Percentiles rank a stretch among this genome's conserved stretches.
Evolutionary conservation across 2,329 filamentous ascomycete species (phyloP).

Genomic region (Ascosphaera acerosa): DNA sequence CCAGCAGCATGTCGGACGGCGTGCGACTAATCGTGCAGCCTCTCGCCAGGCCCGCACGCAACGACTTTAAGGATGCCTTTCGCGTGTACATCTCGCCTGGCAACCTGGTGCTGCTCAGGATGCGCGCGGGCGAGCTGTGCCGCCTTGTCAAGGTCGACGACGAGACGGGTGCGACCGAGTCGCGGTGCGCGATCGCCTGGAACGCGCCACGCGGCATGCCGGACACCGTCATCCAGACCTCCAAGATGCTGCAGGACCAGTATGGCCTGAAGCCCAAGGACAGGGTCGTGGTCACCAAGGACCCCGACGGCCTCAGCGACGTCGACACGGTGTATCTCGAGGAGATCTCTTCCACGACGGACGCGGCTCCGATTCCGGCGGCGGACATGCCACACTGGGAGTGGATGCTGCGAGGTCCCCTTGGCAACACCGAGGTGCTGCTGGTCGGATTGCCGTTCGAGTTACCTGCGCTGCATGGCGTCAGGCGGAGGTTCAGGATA

Average conservation of each 20-base stretch:
- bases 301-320: conserved; percentile 25
- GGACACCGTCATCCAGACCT: conserved; percentile 43
- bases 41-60: conserved; percentile 22
- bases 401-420: conserved; percentile 21
- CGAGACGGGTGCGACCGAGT: conserved; percentile 9
- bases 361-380: conserved; percentile 4
- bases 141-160: conserved; percentile 10
- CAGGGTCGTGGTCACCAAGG: conserved; percentile 33
- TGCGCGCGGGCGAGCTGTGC: conserved; percentile 34
- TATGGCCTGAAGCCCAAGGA: conserved; percentile 50
- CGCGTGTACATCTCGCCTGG: conserved; percentile 31
- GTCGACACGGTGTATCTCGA: conserved; percentile 34
- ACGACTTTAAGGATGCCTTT: conserved; percentile 30
- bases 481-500: conserved; percentile 36
- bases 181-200: conserved; percentile 38
- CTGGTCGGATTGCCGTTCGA: conserved; percentile 48
- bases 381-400: conserved; percentile 22
- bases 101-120: conserved; percentile 27
- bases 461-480: conserved; percentile 25
- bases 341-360: conserved; percentile 23
- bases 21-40: conserved; percentile 25
- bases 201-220: conserved; percentile 34
- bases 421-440: conserved; percentile 36
- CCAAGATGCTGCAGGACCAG: conserved; percentile 45
- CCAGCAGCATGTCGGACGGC: conserved; percentile 1